phyloP scores from a whole-genome alignment of 2,329 filamentous ascomycete genomes.

The Sclerotinia spermophila region DNA sequence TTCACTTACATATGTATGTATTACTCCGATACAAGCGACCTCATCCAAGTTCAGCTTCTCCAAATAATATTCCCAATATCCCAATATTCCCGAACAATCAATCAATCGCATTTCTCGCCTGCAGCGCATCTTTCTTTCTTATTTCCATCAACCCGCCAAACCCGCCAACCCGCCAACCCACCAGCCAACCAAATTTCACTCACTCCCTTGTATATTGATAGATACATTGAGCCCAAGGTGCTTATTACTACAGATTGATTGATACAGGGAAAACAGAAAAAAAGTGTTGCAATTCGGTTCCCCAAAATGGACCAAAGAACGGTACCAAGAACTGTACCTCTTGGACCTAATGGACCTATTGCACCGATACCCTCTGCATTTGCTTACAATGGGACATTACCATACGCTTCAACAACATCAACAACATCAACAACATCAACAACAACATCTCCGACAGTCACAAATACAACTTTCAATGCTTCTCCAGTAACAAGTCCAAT shows the following conservation, averaged over 20 bases:
- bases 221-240: background rate
- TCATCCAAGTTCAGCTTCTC: background rate
- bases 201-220: background rate
- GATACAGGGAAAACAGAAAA: background rate
- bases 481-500: conserved; percentile 17
- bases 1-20: too few species aligned
- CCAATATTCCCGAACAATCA: conserved; percentile 26
- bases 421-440: too few species aligned
- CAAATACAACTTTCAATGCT: conserved; percentile 24
- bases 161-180: too few species aligned
- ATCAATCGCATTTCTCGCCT: background rate
- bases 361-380: conserved; percentile 23
- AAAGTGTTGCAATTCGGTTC: background rate
- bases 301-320: conserved; percentile 23
- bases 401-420: conserved; percentile 20
- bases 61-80: background rate
- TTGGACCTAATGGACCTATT: background rate
- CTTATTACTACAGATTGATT: background rate
- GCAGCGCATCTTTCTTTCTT: conserved; percentile 19
- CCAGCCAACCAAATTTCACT: conserved; percentile 28
- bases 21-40: too few species aligned
- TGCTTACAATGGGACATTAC: conserved; percentile 19
- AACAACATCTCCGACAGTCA: conserved; percentile 25
- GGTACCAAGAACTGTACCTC: background rate
- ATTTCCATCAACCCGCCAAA: conserved; percentile 37